Conservation (phyloP, 371 early-diverging fungal species). For the Rhizopus stolonifer region DNA sequence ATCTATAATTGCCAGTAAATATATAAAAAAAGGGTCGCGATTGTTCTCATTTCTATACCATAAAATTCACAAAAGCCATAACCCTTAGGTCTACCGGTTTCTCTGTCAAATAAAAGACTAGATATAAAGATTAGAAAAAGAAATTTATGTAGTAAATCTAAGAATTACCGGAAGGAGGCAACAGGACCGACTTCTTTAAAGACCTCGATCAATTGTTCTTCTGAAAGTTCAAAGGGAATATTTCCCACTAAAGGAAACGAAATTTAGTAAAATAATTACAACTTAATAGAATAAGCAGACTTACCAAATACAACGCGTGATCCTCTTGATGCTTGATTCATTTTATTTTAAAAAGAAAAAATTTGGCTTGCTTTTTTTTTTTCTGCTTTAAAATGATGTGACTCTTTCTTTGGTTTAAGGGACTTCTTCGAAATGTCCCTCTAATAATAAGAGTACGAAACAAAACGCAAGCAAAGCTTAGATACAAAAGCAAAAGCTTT, state of each 20-base stretch:
- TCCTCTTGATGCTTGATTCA: slow-evolving; percentile 47
- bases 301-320: slow-evolving; percentile 63
- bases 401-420: slow-evolving; percentile 2
- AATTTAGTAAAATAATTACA: background rate
- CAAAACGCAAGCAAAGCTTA: too few species aligned
- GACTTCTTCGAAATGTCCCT: too few species aligned
- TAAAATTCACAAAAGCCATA: slow-evolving; percentile 88
- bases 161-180: slow-evolving; percentile 61
- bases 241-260: slow-evolving; percentile 62
- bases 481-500: too few species aligned
- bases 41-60: slow-evolving; percentile 40
- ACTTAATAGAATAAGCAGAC: background rate
- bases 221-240: slow-evolving; percentile 87
- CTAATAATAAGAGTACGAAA: too few species aligned
- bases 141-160: background rate
- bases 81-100: slow-evolving; percentile 88
- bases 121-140: background rate
- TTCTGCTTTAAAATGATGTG: background rate
- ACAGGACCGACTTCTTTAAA: slow-evolving; percentile 91
- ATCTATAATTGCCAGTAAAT: slow-evolving; percentile 44
- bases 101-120: slow-evolving; percentile 83
- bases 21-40: background rate
- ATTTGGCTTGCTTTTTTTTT: slow-evolving; percentile 1
- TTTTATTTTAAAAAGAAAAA: slow-evolving; percentile 4
- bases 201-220: slow-evolving; percentile 84